Base-by-base conservation (phyloP, 2,329 filamentous ascomycete genomes). In the Botrytis porri region DNA sequence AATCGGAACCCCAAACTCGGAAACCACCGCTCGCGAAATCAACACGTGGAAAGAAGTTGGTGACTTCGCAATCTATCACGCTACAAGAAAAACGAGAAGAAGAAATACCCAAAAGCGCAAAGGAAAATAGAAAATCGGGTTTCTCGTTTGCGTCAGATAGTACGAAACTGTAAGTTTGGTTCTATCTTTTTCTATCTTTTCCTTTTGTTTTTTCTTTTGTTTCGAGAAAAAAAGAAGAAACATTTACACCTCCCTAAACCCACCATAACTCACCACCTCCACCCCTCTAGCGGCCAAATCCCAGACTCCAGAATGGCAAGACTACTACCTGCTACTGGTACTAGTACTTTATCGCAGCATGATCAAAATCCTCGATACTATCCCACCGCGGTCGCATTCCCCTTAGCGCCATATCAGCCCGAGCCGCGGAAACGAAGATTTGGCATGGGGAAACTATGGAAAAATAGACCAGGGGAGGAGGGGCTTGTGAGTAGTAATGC, bases 131-230 rank as follows among this genome's bases (percentile, higher is more conserved):
- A 45, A 77, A 78, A 51, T 82, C 81, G 0, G 76, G 78, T 66
- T 77, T 82, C 71, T 84, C 83, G 5, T 82, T 82, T 63, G 81
- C 82, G 8, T 84, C 84, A 2, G 83, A 82, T 70, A 85, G 84
- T 74, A 85, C 84, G 20, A 85, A 85, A 73, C 76, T 85, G 6
- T 71, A 37, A 71, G 69, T 57, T 43, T 6, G 22, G 5, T 29
- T 16, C 12, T 10, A 41, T 20, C 37, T 10, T 10, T 22, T 32
- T 5, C n/a, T 43, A 22, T 51, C 2, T 54, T 16, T n/a, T 22
- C 10, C 22, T 51, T 51, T 51, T 3, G 0, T 14, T n/a, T 14
- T n/a, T 4, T 20, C 8, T 45, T 45, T 3, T 12, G n/a, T 48
- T 4, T 25, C 7, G 37, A 7, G 20, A 9, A 45, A 45, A 22